These are phyloP conservation scores for Tricholoma sp. DNA, from an alignment of 768 basidiomycete genomes.

Conservation along the genomic window DNA sequence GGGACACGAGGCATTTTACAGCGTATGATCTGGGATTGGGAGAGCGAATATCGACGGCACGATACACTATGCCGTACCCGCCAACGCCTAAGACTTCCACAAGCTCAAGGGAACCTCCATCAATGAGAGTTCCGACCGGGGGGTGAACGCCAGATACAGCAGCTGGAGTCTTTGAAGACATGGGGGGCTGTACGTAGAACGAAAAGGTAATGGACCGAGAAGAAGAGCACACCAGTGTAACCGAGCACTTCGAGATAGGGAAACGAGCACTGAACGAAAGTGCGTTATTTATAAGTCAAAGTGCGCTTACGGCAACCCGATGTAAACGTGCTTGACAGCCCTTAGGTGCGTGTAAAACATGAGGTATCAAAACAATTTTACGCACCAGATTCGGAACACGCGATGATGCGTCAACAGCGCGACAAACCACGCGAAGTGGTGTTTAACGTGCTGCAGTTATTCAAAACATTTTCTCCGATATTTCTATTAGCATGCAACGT, in stretches of 20 bases:
- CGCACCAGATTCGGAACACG: slow-evolving; percentile 36
- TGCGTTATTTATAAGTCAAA: slow-evolving; percentile 17
- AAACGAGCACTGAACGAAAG: slow-evolving; percentile 17
- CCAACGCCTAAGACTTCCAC: slow-evolving; percentile 86
- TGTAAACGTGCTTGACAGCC: slow-evolving; percentile 38
- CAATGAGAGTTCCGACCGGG: slow-evolving; percentile 75
- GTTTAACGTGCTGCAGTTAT: slow-evolving; percentile 1
- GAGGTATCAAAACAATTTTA: slow-evolving; percentile 57
- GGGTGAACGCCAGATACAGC: slow-evolving; percentile 69
- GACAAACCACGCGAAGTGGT: slow-evolving; percentile 9
- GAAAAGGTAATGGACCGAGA: slow-evolving; percentile 18
- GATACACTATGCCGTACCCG: slow-evolving; percentile 95
- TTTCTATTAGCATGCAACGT: slow-evolving; percentile 1
- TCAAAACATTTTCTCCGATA: slow-evolving; percentile 1
- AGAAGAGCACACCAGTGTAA: slow-evolving; percentile 42
- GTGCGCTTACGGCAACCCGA: slow-evolving; percentile 13
- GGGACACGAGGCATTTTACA: slow-evolving; percentile 84
- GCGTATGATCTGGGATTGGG: slow-evolving; percentile 64
- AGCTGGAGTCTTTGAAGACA: slow-evolving; percentile 58
- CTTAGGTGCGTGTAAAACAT: slow-evolving; percentile 70
- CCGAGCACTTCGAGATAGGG: slow-evolving; percentile 38
- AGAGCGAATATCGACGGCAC: slow-evolving; percentile 64
- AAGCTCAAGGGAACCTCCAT: slow-evolving; percentile 78
- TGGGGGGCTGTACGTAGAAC: slow-evolving; percentile 24
- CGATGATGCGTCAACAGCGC: slow-evolving; percentile 31